Evolutionary conservation across 805 yeast species (phyloP), one percentile per base, ranked within the genome.

Genomic region (Myxozyma neglecta): DNA sequence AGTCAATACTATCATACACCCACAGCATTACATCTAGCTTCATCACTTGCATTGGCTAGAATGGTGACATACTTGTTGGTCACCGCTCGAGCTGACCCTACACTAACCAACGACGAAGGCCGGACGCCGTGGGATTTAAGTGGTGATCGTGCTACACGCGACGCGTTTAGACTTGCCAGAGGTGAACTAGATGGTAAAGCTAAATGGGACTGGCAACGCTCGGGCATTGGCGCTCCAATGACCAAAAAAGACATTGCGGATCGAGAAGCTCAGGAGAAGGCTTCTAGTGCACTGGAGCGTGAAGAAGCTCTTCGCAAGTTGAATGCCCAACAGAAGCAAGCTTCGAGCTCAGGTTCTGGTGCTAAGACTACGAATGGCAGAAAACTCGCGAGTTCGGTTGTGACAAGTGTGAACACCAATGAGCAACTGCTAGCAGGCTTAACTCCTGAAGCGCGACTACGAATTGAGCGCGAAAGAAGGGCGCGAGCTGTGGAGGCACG

Each of bases 401-500:
- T 49, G 29, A 66, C 72, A 5, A 54, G 69, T n/a, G 51, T 54
- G 61, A 34, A 68, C 53, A 59, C 65, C 11, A 69, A 59, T 9
- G 58, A 64, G 32, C 53, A 66, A 32, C 53, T 65, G 55, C 57
- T 60, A 16, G 40, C 82, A 48, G 86, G 91, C 0, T 77, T 93
- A 57, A 81, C 85, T 7, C 90, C 86, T 0, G 90, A 85, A 32
- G 97, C 92, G 66, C 81, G 84, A 69, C 80, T 81, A 81, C 82
- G 86, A 69, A 76, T 94, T 20, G 91, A 92, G 88, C 83, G 99
- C 63, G 99, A 94, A 70, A 92, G 92, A 70, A 80, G 98, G 57
- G 97, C 97, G 0, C 81, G 98, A 58, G 99, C 99, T 0, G 97
- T 96, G 0, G 98, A 94, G 73, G 96, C 93, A 0, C 80, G 99